Percentiles rank a stretch among this genome's conserved stretches.
Evolutionary conservation across 2,329 filamentous ascomycete genomes (phyloP).

Genomic region (Beauveria pseudobassiana): DNA sequence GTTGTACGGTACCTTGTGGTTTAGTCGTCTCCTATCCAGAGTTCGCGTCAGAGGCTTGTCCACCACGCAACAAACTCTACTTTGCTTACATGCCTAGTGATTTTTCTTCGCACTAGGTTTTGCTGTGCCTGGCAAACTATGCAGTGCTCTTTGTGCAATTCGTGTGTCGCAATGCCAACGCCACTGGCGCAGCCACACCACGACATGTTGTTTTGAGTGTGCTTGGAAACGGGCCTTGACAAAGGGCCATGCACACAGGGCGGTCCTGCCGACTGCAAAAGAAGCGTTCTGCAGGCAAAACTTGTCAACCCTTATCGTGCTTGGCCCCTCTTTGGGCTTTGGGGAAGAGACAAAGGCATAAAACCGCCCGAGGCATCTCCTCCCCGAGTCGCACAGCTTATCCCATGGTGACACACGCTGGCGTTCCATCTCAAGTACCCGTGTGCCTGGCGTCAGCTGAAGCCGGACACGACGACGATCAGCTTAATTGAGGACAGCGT

Average conservation of each 20-base stretch:
- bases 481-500: too few species aligned
- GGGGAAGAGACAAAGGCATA: background rate
- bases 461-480: background rate
- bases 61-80: background rate
- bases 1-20: too few species aligned
- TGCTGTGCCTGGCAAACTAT: too few species aligned
- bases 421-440: constrained; percentile 8
- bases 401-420: background rate
- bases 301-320: background rate
- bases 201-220: too few species aligned
- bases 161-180: background rate
- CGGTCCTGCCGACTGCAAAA: background rate
- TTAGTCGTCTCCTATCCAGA: background rate
- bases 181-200: background rate
- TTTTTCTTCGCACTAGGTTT: too few species aligned
- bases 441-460: background rate
- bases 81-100: background rate
- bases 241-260: background rate
- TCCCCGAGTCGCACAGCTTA: background rate
- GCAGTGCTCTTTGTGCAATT: background rate
- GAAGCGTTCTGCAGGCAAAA: background rate
- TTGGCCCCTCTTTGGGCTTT: background rate
- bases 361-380: background rate
- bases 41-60: background rate
- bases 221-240: background rate